Evolutionary conservation across 352 stramenopile species (phyloP).

Genomic region (Phytophthora syringae): DNA sequence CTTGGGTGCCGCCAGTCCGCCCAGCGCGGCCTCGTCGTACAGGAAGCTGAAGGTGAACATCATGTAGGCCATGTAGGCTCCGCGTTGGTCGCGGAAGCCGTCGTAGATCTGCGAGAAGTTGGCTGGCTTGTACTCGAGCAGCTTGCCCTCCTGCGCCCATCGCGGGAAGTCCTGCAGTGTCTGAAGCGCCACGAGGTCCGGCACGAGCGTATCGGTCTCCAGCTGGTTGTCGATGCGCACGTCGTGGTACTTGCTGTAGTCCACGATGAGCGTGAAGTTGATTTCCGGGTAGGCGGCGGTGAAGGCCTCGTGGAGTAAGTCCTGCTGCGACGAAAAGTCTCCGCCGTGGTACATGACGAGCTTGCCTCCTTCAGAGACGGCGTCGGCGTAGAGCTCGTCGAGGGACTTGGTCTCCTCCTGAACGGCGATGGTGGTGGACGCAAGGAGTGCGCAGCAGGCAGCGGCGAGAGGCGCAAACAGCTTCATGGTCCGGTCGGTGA

Average conservation of each 20-base stretch:
- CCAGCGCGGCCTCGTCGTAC: conserved; percentile 39
- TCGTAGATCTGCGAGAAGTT: conserved; percentile 64
- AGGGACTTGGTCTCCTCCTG: conserved; percentile 54
- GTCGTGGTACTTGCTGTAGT: too few relatives aligned
- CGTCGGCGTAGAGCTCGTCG: conserved; percentile 54
- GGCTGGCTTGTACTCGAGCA: conserved; percentile 60
- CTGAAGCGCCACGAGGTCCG: conserved; percentile 51
- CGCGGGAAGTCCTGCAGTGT: conserved; percentile 64
- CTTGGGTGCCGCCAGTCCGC: conserved; percentile 19
- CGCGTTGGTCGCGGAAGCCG: conserved; percentile 39
- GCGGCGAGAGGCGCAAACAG: conserved; percentile 9
- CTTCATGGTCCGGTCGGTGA: conserved; percentile 14
- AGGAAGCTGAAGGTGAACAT: conserved; percentile 54
- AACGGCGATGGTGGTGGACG: conserved; percentile 11
- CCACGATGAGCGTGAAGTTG: conserved; percentile 63
- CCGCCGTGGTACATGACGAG: conserved; percentile 54
- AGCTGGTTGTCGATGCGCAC: conserved; percentile 65
- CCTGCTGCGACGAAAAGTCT: conserved; percentile 40
- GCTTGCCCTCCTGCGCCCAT: conserved; percentile 47
- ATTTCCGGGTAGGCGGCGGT: conserved; percentile 44
- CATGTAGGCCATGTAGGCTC: conserved; percentile 47
- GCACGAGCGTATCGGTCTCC: conserved; percentile 48
- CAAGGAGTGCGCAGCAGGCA: conserved; percentile 16
- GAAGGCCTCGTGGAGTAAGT: conserved; percentile 33
- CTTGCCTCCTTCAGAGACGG: conserved; percentile 57